phyloP scores from a whole-genome alignment of 495 filamentous ascomycete genomes.

The Amniculicola lignicola region DNA sequence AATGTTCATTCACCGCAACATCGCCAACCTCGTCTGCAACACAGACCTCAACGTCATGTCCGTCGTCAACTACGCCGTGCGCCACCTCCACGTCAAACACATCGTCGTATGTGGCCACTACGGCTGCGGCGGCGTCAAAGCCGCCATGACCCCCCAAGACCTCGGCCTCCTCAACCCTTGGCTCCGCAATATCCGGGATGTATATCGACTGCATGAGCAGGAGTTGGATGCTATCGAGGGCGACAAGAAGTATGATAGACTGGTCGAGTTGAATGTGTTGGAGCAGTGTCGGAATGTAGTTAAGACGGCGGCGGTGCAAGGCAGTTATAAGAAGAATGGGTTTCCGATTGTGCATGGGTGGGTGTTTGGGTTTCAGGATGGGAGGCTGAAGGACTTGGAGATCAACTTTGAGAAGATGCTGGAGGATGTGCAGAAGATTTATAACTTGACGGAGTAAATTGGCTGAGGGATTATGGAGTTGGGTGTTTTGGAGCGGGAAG shows the following conservation, averaged over 20 bases:
- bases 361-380: slow-evolving; percentile 55
- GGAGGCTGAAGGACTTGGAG: slow-evolving; percentile 53
- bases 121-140: slow-evolving; percentile 62
- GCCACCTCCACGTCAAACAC: slow-evolving; percentile 60
- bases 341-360: slow-evolving; percentile 58
- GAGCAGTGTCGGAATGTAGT: slow-evolving; percentile 59
- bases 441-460: slow-evolving; percentile 35
- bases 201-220: slow-evolving; percentile 55
- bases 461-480: too few relatives aligned
- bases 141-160: slow-evolving; percentile 57
- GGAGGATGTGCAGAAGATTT: slow-evolving; percentile 54
- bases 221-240: slow-evolving; percentile 54
- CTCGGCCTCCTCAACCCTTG: slow-evolving; percentile 59
- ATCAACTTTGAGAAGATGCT: slow-evolving; percentile 41
- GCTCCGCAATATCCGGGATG: slow-evolving; percentile 60
- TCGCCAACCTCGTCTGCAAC: slow-evolving; percentile 60
- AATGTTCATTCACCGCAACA: slow-evolving; percentile 62
- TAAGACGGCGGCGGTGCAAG: slow-evolving; percentile 57
- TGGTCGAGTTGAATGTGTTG: slow-evolving; percentile 59
- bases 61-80: slow-evolving; percentile 61
- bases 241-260: slow-evolving; percentile 50
- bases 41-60: slow-evolving; percentile 50
- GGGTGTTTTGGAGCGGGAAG: too few relatives aligned
- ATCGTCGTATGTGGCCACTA: slow-evolving; percentile 65
- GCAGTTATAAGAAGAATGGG: slow-evolving; percentile 49